Evolutionary conservation across 2,329 filamentous ascomycete genomes (phyloP).

Genomic region (Colletotrichum endophyticum): DNA sequence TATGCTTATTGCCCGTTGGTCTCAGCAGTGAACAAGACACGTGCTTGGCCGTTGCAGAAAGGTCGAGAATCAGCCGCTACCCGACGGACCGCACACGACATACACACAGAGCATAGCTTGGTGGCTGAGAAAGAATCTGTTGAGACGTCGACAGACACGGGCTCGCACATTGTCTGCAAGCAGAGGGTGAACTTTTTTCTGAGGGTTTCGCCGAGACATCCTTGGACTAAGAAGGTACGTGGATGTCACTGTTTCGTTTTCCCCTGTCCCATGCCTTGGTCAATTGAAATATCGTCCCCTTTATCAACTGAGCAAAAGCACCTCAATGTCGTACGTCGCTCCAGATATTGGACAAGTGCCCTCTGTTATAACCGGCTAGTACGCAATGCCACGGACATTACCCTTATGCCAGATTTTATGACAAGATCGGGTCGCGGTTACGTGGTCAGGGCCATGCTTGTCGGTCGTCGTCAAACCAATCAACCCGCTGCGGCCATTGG

Average conservation of each 20-base stretch:
- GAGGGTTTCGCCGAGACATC: neutral
- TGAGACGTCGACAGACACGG: neutral
- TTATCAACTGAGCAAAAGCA: neutral
- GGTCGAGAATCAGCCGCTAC: neutral
- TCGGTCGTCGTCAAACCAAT: neutral
- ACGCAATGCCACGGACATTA: conserved; percentile 8
- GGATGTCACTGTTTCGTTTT: neutral
- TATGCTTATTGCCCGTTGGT: conserved; percentile 17
- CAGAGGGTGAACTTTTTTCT: neutral
- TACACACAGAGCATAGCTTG: neutral
- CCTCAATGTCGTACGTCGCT: neutral
- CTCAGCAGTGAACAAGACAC: conserved; percentile 1
- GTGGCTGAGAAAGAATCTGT: neutral
- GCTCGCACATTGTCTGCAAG: neutral
- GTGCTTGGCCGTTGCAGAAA: conserved; percentile 12
- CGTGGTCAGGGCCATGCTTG: conserved; percentile 22
- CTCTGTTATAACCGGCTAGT: neutral
- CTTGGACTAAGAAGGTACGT: neutral
- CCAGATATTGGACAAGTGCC: neutral
- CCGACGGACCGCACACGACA: neutral
- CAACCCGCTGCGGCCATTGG: conserved; percentile 1
- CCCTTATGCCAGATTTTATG: conserved; percentile 13
- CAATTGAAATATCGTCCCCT: neutral
- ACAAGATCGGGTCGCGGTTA: conserved; percentile 14
- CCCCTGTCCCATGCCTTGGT: neutral